These are phyloP conservation scores for Saccharomycopsis fermentans DNA, from an alignment of 805 yeast species.

Conservation along the genomic window DNA sequence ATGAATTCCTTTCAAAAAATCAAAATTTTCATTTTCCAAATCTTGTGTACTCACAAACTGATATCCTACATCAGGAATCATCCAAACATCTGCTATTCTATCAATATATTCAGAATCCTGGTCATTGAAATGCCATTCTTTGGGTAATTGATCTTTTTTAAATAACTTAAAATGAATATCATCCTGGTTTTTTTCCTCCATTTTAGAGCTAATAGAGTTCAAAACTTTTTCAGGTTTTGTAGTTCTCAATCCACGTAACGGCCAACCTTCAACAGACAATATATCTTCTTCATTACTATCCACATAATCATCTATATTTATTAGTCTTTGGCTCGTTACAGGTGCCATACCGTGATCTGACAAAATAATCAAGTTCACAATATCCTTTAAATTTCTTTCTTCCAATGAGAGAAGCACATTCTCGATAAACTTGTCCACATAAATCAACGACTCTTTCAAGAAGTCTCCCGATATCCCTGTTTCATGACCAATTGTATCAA, in stretches of 20 bases:
- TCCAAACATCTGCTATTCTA: conserved; percentile 78
- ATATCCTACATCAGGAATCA: conserved; percentile 77
- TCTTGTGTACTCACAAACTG: conserved; percentile 52
- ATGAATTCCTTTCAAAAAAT: conserved; percentile 64
- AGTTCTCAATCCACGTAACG: conserved; percentile 59
- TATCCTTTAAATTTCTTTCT: conserved; percentile 45
- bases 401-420: conserved; percentile 37
- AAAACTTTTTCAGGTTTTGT: conserved; percentile 36
- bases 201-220: conserved; percentile 28
- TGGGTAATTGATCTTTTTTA: conserved; percentile 43
- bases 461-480: conserved; percentile 58
- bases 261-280: conserved; percentile 73
- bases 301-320: conserved; percentile 65
- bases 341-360: conserved; percentile 96
- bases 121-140: conserved; percentile 26
- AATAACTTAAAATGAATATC: conserved; percentile 37
- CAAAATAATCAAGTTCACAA: conserved; percentile 67
- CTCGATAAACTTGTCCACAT: conserved; percentile 59
- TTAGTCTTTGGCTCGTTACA: conserved; percentile 56
- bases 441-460: conserved; percentile 40
- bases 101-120: conserved; percentile 30
- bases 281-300: conserved; percentile 36
- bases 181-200: conserved; percentile 27
- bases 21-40: conserved; percentile 28
- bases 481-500: conserved; percentile 70